These are phyloP conservation scores for Cicer arietinum DNA, from an alignment of 306 rosid genomes.

Conservation along the genomic window DNA sequence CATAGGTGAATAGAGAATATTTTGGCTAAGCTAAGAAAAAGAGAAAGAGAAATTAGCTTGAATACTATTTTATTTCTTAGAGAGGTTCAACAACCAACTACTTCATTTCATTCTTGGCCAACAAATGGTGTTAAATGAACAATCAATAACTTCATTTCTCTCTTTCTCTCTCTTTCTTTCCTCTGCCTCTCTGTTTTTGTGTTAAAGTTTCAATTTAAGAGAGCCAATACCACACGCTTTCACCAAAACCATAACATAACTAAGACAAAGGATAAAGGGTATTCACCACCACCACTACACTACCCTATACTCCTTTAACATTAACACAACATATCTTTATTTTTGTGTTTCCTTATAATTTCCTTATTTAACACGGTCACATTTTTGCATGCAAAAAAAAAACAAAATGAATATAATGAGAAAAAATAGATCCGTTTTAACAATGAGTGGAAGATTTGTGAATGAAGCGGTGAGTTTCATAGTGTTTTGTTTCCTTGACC, in stretches of 20 bases:
- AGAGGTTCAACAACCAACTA: constrained; percentile 96
- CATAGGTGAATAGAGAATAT: background rate
- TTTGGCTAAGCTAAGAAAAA: background rate
- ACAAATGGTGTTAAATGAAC: constrained; percentile 72
- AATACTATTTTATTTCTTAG: background rate
- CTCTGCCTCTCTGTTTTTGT: constrained; percentile 42
- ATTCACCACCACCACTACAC: background rate
- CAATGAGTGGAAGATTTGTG: constrained; percentile 52
- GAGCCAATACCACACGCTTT: constrained; percentile 62
- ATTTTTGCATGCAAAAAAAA: constrained; percentile 29
- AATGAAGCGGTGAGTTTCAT: constrained; percentile 77
- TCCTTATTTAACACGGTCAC: background rate
- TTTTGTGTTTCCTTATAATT: background rate
- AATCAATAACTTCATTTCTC: constrained; percentile 58
- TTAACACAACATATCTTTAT: background rate
- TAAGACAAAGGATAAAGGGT: background rate
- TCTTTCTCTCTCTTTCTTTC: constrained; percentile 39
- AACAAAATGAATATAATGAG: constrained; percentile 45
- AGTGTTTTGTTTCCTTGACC: constrained; percentile 64
- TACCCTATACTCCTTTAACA: background rate
- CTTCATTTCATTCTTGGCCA: constrained; percentile 70
- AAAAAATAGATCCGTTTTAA: constrained; percentile 46
- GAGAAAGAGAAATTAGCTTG: background rate
- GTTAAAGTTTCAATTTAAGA: constrained; percentile 50
- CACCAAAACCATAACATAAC: constrained; percentile 31